Base-by-base conservation (phyloP, 306 rosid genomes). In the Rosa lucieae region DNA sequence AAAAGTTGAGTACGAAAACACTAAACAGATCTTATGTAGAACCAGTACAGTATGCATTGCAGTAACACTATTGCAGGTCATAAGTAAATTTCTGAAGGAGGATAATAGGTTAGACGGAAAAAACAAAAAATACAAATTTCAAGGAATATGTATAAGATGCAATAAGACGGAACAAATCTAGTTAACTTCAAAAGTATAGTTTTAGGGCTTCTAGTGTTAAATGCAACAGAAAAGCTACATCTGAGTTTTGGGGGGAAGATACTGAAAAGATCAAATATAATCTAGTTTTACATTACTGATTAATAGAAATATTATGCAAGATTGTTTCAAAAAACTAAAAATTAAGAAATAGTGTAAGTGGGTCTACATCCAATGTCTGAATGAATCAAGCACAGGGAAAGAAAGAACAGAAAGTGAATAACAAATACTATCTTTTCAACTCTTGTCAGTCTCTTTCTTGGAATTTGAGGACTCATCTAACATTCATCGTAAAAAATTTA, bases 131-230 rank as follows among this genome's bases (percentile, higher is more conserved):
- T 3, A 29, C 32, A 26, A 6, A 47, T 26, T 32, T 26, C 51
- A 26, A 52, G 23, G 15, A 55, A 40, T 12, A 10, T 40, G 15
- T 40, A n/a, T 3, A 37, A 11, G n/a, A 35, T 56, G 37, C n/a
- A n/a, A n/a, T n/a, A n/a, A n/a, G n/a, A n/a, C n/a, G n/a, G 15
- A 74, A 74, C 62, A 74, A 68, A 73, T 74, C 52, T 21, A 74
- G 21, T 13, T 21, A 39, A 53, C 37, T 39, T 55, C 67, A 73
- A 37, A 21, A 37, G 52, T 70, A 70, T 6, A 44, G 7, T 6
- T 13, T 26, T 37, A 32, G n/a, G 21, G 43, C 75, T 47, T 48
- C 42, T 47, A 29, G 21, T 13, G 40, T 23, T 13, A 55, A 55
- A 59, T 56, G 51, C 53, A 40, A 40, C 40, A n/a, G 43, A 55